Base-by-base conservation (phyloP, 306 rosid genomes). In the Medicago arabica region DNA sequence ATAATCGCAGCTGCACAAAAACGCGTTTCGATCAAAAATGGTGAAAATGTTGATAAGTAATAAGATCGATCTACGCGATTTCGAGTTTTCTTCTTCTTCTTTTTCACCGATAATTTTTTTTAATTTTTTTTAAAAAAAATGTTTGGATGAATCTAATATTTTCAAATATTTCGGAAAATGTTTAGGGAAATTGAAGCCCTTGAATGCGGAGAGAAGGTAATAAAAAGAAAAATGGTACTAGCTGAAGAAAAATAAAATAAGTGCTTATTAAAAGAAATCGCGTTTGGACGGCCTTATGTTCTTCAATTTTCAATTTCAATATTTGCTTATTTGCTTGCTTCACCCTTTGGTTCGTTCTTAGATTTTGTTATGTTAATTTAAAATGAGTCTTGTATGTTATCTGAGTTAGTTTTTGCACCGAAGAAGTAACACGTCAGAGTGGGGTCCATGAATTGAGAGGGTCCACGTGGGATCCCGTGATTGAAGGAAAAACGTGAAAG, bases 391-490 rank as follows among this genome's bases (percentile, higher is more conserved):
- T 21, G 10, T 57, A 21, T 46, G 38, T 44, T 83, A 59, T 60
- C 19, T 49, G 79, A 47, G 71, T 34, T 15, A 1, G 18, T 59
- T 53, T 65, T 61, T 17, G 44, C 59, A 55, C 49, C 38, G 17
- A 69, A 23, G 43, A 17, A 40, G 59, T 43, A 13, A 88, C 91
- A 89, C 91, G 93, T 92, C 92, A 85, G 44, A 84, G 86, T 84
- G 88, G 91, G 91, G 77, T 84, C 93, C 93, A 87, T 83, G 81
- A 67, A 75, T 78, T n/a, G 7, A 9, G 76, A 49, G 0, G 1
- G 1, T 61, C 93, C 97, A 92, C 93, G 96, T 90, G 92, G 86
- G 78, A 44, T 28, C 15, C 63, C 86, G 69, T 70, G 84, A 88
- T 85, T 85, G 72, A 77, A 81, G 82, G 71, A 9, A 81, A 3